Base-by-base conservation (phyloP, 805 yeast genomes). In the Metschnikowia drakensbergensis region DNA sequence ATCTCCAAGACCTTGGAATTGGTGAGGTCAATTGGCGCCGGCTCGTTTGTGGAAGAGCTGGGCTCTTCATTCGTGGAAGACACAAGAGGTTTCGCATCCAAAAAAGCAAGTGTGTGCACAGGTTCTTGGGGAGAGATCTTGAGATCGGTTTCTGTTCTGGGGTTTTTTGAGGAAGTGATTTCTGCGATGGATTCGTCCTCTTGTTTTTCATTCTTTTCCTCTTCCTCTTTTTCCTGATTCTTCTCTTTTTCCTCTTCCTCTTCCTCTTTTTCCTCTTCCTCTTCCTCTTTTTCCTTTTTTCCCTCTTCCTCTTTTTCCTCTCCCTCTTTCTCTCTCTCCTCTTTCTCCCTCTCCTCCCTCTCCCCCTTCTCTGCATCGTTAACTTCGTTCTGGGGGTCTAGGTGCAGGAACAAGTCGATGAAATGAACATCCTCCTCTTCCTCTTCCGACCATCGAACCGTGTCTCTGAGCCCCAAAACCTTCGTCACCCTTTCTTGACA, bases 1-100 rank as follows among this genome's bases (percentile, higher is more conserved):
- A 82, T 81, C 44, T 82, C 81, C 1, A 82, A 71, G 29, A 83
- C 65, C 26, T 80, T 80, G 0, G 83, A 67, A 41, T 84, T 84
- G 0, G 96, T 86, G 73, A 85, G 66, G 63, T 91, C 97, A 13
- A 42, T 30, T 13, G 45, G 27, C 5, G 37, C 37, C 13, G 25
- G 8, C 9, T 32, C 32, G 33, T 11, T 31, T 11, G 33, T 17
- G 17, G 17, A 17, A 17, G 17, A 17, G 17, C 17, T 17, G 17
- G 17, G n/a, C n/a, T n/a, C 17, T 2, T 17, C 17, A 2, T 17
- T 17, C 2, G 17, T 17, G 17, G 17, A 17, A 2, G 17, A 17
- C 2, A 17, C 17, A 17, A 17, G 17, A 17, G 17, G 17, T 17
- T 17, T 17, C 17, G 17, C 17, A 17, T 17, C 17, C 17, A 17